Conservation (phyloP, 306 rosid species). For the Citrullus colocynthis region DNA sequence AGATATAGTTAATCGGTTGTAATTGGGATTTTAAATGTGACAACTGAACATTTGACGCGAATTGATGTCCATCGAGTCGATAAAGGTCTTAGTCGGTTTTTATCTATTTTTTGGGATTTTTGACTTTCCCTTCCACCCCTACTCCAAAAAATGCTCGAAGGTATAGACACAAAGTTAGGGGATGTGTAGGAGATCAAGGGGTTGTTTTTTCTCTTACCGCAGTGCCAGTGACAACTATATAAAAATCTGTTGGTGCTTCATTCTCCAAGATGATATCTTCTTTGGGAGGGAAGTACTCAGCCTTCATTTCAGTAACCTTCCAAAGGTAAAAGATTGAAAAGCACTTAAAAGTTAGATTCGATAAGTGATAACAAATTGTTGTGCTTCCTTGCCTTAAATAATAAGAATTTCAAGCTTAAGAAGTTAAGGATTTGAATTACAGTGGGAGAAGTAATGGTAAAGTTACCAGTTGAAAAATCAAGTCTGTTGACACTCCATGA, state of each 20-base stretch:
- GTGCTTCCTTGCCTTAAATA: not conserved
- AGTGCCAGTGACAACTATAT: slow-evolving; percentile 57
- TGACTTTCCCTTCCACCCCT: not conserved
- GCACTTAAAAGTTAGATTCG: slow-evolving; percentile 3
- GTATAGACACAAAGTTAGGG: not conserved
- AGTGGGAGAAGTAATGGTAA: not conserved
- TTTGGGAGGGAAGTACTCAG: slow-evolving; percentile 86
- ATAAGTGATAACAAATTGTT: not conserved
- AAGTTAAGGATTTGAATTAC: not conserved
- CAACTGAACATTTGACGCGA: too few relatives aligned
- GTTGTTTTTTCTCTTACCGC: slow-evolving; percentile 32
- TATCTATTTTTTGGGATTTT: too few relatives aligned
- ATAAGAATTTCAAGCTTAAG: not conserved
- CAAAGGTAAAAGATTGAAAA: slow-evolving; percentile 1
- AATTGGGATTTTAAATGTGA: too few relatives aligned
- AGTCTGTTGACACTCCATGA: slow-evolving; percentile 53
- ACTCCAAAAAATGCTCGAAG: not conserved
- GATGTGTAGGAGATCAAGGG: not conserved
- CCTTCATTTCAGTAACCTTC: slow-evolving; percentile 83
- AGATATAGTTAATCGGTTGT: too few relatives aligned
- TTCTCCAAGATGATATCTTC: slow-evolving; percentile 73
- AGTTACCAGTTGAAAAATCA: slow-evolving; percentile 75
- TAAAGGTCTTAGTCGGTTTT: too few relatives aligned
- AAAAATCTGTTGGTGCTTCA: slow-evolving; percentile 82
- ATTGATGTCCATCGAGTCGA: too few relatives aligned